These are phyloP conservation scores for Naganishia antarctica DNA, from an alignment of 768 basidiomycete genomes.

Conservation along the genomic window DNA sequence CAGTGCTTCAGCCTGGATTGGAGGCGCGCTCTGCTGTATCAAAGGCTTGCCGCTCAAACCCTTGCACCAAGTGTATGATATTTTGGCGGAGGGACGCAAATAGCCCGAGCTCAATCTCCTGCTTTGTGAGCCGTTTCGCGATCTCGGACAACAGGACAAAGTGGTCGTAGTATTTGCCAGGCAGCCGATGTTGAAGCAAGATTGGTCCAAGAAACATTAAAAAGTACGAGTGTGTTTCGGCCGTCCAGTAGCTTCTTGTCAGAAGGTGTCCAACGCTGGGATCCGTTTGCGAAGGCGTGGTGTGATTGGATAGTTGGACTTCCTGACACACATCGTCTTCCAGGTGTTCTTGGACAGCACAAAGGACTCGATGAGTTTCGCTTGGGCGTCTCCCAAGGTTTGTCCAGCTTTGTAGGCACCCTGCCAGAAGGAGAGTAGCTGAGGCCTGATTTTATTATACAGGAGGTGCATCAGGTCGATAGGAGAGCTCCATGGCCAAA, in stretches of 20 bases:
- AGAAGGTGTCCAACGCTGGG: not conserved
- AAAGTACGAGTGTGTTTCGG: not conserved
- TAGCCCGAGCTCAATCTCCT: not conserved
- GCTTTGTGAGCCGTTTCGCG: not conserved
- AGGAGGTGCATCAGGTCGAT: slow-evolving; percentile 6
- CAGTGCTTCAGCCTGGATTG: too few species aligned
- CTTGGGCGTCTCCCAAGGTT: slow-evolving; percentile 7
- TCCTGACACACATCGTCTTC: not conserved
- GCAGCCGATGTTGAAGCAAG: not conserved
- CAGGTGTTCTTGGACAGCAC: not conserved
- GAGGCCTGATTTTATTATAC: slow-evolving; percentile 3
- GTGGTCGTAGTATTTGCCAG: not conserved
- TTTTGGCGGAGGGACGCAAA: not conserved
- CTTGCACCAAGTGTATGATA: not conserved
- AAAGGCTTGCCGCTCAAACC: too few species aligned
- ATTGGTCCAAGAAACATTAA: not conserved
- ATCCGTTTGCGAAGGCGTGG: not conserved
- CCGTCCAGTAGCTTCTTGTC: not conserved
- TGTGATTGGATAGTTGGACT: not conserved
- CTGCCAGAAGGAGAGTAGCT: slow-evolving; percentile 2
- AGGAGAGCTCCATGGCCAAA: not conserved
- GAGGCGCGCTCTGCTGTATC: too few species aligned
- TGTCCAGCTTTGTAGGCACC: not conserved
- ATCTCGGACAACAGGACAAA: slow-evolving; percentile 1
- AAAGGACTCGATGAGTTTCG: not conserved